Evolutionary conservation across 495 filamentous ascomycete species (phyloP).

Genomic region (Tuber microsphaerosporum): DNA sequence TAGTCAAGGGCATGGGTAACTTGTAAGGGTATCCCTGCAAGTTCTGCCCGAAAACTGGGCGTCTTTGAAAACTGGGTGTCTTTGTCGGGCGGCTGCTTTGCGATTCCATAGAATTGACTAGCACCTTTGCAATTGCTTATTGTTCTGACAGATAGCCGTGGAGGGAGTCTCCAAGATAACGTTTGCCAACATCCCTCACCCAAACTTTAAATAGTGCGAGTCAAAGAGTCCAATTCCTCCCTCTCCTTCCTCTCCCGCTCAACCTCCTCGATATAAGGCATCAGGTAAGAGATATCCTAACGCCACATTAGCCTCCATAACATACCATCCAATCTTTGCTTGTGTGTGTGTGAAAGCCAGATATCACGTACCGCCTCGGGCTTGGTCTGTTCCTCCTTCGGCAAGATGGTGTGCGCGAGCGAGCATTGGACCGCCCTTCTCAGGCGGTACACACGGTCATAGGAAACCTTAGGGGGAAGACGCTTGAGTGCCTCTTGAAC

Average conservation of each 20-base stretch:
- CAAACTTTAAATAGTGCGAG: conserved; percentile 40
- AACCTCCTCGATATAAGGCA: conserved; percentile 73
- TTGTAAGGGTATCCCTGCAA: not conserved
- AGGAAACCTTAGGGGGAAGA: conserved; percentile 78
- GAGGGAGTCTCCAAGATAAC: not conserved
- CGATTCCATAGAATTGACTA: not conserved
- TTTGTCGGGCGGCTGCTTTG: not conserved
- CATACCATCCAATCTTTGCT: conserved; percentile 44
- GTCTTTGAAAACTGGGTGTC: no score
- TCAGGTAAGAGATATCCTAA: conserved; percentile 72
- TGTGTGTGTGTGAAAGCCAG: conserved; percentile 25
- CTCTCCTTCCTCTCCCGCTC: conserved; percentile 75
- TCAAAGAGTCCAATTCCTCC: conserved; percentile 72
- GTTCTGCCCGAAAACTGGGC: not conserved
- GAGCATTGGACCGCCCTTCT: conserved; percentile 91
- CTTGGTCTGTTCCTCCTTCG: conserved; percentile 73
- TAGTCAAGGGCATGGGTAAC: not conserved
- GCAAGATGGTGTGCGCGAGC: conserved; percentile 76
- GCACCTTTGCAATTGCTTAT: not conserved
- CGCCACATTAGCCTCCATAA: conserved; percentile 32
- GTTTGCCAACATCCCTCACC: no score
- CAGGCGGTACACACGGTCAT: conserved; percentile 95
- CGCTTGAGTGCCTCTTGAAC: conserved; percentile 84
- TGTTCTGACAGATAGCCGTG: not conserved
- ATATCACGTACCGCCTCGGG: conserved; percentile 55